A percentile compares a stretch with the other conserved stretches of the same genome.
Conservation (phyloP, 2,329 filamentous ascomycete species). For the Exserohilum turcica region DNA sequence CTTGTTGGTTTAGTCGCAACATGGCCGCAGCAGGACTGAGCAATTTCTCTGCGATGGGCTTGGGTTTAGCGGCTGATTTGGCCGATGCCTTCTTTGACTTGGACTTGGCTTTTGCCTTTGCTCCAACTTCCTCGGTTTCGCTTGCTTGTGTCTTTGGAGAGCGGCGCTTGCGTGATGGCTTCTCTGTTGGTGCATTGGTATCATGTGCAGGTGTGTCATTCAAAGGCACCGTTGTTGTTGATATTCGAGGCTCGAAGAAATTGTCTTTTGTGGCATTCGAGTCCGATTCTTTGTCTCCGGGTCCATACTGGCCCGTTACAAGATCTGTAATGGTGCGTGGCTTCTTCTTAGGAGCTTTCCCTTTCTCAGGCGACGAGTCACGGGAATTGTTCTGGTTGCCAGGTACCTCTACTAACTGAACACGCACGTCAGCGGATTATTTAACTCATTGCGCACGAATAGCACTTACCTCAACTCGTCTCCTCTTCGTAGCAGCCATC, state of each 20-base stretch:
- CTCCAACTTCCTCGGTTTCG: constrained; percentile 9
- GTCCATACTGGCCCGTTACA: constrained; percentile 43
- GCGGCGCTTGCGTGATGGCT: constrained; percentile 29
- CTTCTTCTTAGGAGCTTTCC: constrained; percentile 47
- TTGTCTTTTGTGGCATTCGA: constrained; percentile 16
- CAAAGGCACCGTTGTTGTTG: constrained; percentile 29
- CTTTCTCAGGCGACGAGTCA: constrained; percentile 37
- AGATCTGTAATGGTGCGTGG: constrained; percentile 48
- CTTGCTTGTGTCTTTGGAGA: constrained; percentile 19
- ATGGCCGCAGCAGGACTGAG: constrained; percentile 44
- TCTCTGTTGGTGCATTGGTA: constrained; percentile 16
- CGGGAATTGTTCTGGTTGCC: constrained; percentile 27
- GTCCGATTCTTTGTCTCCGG: constrained; percentile 13
- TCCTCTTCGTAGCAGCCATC: constrained; percentile 30
- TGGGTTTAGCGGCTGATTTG: constrained; percentile 36
- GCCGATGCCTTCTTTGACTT: constrained; percentile 30
- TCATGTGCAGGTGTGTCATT: constrained; percentile 27
- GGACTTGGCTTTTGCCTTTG: constrained; percentile 22
- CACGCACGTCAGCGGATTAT: neutral
- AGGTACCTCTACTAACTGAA: constrained; percentile 35
- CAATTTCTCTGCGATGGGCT: constrained; percentile 41
- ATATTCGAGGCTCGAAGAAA: constrained; percentile 33
- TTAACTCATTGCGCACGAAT: neutral
- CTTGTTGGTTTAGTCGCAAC: constrained; percentile 36
- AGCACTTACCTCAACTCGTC: constrained; percentile 34